phyloP scores from a whole-genome alignment of 352 stramenopile species.

The Phytophthora pini region DNA sequence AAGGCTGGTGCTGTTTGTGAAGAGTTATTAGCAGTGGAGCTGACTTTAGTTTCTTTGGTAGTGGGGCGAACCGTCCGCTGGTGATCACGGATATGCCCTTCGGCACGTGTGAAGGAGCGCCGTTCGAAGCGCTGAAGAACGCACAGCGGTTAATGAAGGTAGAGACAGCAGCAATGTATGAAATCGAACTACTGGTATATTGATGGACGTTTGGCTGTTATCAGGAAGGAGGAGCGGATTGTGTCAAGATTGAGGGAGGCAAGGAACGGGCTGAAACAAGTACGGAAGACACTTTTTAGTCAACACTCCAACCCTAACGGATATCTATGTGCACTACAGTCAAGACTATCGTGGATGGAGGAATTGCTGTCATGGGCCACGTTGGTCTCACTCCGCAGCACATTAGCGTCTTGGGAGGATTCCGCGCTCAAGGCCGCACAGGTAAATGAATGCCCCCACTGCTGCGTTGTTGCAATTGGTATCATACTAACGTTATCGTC shows the following conservation, averaged over 20 bases:
- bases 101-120: slow-evolving; percentile 94
- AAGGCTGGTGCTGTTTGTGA: slow-evolving; percentile 7
- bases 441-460: slow-evolving; percentile 45
- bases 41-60: slow-evolving; percentile 25
- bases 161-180: not conserved
- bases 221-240: slow-evolving; percentile 96
- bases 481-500: not conserved
- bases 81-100: slow-evolving; percentile 99
- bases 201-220: not conserved
- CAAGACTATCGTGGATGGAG: slow-evolving; percentile 73
- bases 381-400: slow-evolving; percentile 97
- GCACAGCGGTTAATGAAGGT: slow-evolving; percentile 94
- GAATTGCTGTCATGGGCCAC: slow-evolving; percentile 98
- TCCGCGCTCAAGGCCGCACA: slow-evolving; percentile 96
- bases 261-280: slow-evolving; percentile 76
- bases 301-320: not conserved
- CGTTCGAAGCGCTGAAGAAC: slow-evolving; percentile 94
- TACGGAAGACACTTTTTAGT: slow-evolving; percentile 23
- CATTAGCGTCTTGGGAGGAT: slow-evolving; percentile 96
- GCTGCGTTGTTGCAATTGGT: not conserved
- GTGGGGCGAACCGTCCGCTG: slow-evolving; percentile 86
- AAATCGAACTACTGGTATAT: not conserved
- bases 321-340: slow-evolving; percentile 39
- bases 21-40: not conserved
- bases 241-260: slow-evolving; percentile 99